Base-by-base conservation (phyloP, 331 rosid species). In the Rosa hybrid region DNA sequence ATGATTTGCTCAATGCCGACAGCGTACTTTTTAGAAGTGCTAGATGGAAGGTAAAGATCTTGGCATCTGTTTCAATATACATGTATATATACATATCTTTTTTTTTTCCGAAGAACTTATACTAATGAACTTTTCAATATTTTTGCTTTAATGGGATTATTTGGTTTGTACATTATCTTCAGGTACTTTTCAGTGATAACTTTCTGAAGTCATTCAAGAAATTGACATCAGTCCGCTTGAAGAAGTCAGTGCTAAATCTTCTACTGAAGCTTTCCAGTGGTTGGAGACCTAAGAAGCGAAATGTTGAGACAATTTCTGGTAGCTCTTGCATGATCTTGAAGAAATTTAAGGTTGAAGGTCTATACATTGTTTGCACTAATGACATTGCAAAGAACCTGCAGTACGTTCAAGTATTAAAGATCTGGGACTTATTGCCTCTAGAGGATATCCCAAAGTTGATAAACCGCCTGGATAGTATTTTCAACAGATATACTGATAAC, bases 161-260 rank as follows among this genome's bases (percentile, higher is more conserved):
- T 21, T 51, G 44, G 4, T n/a, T n/a, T 8, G 14, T 46, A 21
- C 38, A 18, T 12, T 68, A 27, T 81, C 30, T 54, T 41, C 70
- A 91, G 98, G 91, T 91, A 81, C 85, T 81, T 57, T 91, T 87
- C 72, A 86, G 92, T 67, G 90, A 89, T 59, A 77, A 75, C 63
- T 90, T 93, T 78, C 72, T 90, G 6, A 93, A 87, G 83, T 91
- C 97, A 39, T 93, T 93, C 83, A 86, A 81, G 79, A 93, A 79
- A 50, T 50, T 90, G 75, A 70, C 23, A 14, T 82, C 81, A 4
- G 60, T 53, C 16, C 81, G 71, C 38, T 45, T 34, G 48, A 90
- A 83, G 84, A 85, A 87, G 73, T 90, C 70, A 0, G 87, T 88
- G 39, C 12, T 93, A 62, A 51, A 20, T 74, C 92, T 83, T 73